Base-by-base conservation (phyloP, 208 protist species). In the Borovskyia barvae region DNA sequence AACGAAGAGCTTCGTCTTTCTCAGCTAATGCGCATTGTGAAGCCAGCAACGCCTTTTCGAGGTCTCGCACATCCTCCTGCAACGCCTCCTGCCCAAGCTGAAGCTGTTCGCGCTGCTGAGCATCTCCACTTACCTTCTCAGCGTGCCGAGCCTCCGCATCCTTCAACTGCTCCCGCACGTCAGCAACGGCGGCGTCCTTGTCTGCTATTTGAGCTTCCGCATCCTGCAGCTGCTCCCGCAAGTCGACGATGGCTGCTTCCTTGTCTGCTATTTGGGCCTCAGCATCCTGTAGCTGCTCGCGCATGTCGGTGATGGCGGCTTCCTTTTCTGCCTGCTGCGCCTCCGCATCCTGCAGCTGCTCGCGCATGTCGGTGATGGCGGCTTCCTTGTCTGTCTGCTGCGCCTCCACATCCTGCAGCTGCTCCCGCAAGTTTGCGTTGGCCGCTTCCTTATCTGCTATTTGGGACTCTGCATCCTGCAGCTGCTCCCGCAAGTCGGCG, bases 71-170 rank as follows among this genome's bases (percentile, higher is more conserved):
- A n/a, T n/a, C 52, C 48, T 69, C 53, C 40, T 56, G 40, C 24
- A 65, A 56, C 14, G 60, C 47, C 59, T 45, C 40, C 1, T 45
- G 17, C 2, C 62, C 56, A 26, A 63, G 51, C 36, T 45, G 26
- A 19, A 80, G 61, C 17, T 66, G 60, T 45, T 74, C 73, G 30
- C 54, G 25, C n/a, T n/a, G 19, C 20, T 58, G 24, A 0, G 1
- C 19, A 8, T 15, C 24, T 26, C 47, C 37, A n/a, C 25, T 22
- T 11, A 28, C 24, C 5, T 20, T 35, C 0, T 43, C 39, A 0
- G 39, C 39, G 4, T 14, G 12, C 39, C 22, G 39, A 8, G 39
- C 39, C 36, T 51, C 55, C 0, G 43, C 55, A 28, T 40, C 37
- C n/a, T 6, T 15, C 24, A 68, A 36, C 51, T 55, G 48, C 37